Conservation (phyloP, 108 stramenopile genomes). For the Stephanodiscus minutulus region DNA sequence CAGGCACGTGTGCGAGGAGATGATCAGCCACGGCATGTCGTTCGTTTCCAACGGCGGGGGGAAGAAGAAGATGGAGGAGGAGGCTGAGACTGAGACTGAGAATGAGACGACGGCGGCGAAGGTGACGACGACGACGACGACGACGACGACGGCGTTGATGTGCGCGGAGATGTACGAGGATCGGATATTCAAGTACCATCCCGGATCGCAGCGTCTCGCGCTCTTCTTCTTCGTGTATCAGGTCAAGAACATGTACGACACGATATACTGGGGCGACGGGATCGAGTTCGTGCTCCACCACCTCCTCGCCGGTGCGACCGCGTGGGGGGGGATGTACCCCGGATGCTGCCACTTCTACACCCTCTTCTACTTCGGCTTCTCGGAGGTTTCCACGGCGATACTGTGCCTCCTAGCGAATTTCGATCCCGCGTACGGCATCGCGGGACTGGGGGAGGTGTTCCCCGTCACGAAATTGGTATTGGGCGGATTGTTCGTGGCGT, state of each 20-base stretch:
- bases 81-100: background rate
- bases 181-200: conserved; percentile 67
- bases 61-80: background rate
- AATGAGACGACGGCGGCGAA: background rate
- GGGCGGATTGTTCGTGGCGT: conserved; percentile 68
- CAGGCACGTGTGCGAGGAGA: conserved; percentile 44
- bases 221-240: conserved; percentile 81
- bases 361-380: conserved; percentile 81
- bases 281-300: conserved; percentile 82
- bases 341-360: conserved; percentile 72
- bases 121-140: background rate
- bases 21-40: conserved; percentile 20
- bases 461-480: conserved; percentile 67
- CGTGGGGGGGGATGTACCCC: conserved; percentile 72
- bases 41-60: background rate
- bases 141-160: conserved; percentile 20
- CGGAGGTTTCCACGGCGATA: conserved; percentile 76
- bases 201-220: conserved; percentile 53
- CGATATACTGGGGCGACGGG: conserved; percentile 83
- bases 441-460: conserved; percentile 74
- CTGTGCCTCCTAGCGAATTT: conserved; percentile 84
- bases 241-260: conserved; percentile 83
- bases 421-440: conserved; percentile 76
- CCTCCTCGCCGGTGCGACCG: conserved; percentile 62
- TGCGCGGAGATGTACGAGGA: conserved; percentile 50